Base-by-base conservation (phyloP, 2,329 filamentous ascomycete genomes). In the Paracoccidioides brasiliensis region DNA sequence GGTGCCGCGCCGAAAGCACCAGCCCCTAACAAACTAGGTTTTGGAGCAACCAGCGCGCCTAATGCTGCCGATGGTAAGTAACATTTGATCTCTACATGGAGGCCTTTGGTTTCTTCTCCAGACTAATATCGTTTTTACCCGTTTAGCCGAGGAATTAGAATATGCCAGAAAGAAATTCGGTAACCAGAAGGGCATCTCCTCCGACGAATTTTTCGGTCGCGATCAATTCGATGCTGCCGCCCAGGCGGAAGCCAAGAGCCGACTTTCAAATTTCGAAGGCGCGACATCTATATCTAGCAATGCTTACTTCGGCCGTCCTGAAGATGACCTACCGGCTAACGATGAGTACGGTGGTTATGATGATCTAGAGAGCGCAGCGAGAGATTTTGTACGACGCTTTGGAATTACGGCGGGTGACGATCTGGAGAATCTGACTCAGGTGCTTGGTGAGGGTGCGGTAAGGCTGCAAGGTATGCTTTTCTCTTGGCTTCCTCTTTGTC, bases 121-220 rank as follows among this genome's bases (percentile, higher is more conserved):
- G 33, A 42, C 38, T 52, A 42, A 52, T 42, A 49, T n/a, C n/a
- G 8, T 15, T 32, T 45, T 44, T 14, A 14, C n/a, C 44, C 32
- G 45, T 46, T 15, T 64, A 77, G 80, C 82, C 50, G 89, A 96
- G 56, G 84, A 85, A 55, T 83, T 96, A 65, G 83, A 82, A 66
- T 94, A 88, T 67, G 89, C 90, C 5, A 86, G 88, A 64, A 76
- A 81, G 66, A 95, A 95, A 72, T 98, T 98, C 66, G 91, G 90
- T 58, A 74, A 73, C 45, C 93, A 98, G 70, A 97, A 97, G 77
- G 88, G 88, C 63, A 98, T 98, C 63, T 96, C 90, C 0, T 96
- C 90, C 0, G 93, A 98, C 70, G 93, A 98, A 69, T 98, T 95
- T 78, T 98, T 98, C 68, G 90, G 91, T 65, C 91, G 93, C 69